phyloP scores from a whole-genome alignment of 495 filamentous ascomycete genomes.

The Durotheca rogersii region DNA sequence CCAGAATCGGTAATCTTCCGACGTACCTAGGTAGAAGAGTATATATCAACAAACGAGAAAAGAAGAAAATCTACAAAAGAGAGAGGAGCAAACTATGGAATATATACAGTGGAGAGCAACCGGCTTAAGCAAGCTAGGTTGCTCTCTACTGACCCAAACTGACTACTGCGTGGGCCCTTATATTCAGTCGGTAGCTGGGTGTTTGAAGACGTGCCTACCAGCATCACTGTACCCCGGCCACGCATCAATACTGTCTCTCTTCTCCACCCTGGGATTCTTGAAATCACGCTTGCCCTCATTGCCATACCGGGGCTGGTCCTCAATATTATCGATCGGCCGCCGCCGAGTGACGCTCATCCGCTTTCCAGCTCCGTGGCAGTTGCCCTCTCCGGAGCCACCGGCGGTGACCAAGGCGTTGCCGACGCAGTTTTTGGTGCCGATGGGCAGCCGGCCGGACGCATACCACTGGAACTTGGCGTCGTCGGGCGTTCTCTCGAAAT shows the following conservation, averaged over 20 bases:
- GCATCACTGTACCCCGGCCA: not conserved
- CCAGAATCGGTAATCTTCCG: no score
- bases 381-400: not conserved
- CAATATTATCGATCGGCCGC: not conserved
- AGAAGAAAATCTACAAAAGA: no score
- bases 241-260: not conserved
- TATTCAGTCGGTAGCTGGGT: no score
- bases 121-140: no score
- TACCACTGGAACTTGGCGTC: conserved; percentile 23
- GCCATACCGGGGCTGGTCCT: conserved; percentile 1
- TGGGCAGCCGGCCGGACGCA: conserved; percentile 9
- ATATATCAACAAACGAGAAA: no score
- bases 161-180: no score
- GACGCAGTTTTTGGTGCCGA: not conserved
- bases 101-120: no score
- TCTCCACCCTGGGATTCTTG: not conserved
- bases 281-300: not conserved
- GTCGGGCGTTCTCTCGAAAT: conserved; percentile 19
- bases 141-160: no score
- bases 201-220: conserved; percentile 1
- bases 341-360: not conserved
- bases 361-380: not conserved
- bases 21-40: no score
- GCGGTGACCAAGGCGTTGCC: not conserved
- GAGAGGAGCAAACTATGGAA: no score